phyloP scores from a whole-genome alignment of 192 early-diverging fungal species.

The Allomyces javanicus region DNA sequence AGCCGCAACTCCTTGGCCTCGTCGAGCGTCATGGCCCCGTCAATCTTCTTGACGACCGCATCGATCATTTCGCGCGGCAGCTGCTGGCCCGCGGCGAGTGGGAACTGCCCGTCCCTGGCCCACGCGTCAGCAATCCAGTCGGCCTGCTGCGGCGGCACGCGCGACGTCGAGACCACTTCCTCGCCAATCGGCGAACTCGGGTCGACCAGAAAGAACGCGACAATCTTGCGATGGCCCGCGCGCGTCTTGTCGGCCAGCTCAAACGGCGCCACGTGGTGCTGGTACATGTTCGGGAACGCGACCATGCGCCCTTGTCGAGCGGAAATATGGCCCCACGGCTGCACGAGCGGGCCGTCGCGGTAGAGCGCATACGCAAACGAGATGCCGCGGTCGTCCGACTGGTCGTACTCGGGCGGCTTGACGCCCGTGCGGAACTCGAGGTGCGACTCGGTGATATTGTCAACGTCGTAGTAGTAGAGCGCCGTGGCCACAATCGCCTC shows the following conservation, averaged over 20 bases:
- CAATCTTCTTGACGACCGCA: too few relatives aligned
- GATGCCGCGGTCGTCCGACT: conserved; percentile 9
- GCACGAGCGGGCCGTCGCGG: conserved; percentile 12
- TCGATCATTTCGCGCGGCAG: too few relatives aligned
- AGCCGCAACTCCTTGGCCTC: conserved; percentile 19
- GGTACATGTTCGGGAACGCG: conserved; percentile 51
- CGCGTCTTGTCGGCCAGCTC: conserved; percentile 31
- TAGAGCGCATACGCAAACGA: conserved; percentile 17
- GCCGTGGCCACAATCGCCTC: conserved; percentile 55
- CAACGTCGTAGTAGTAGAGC: conserved; percentile 47
- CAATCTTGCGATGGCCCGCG: conserved; percentile 42
- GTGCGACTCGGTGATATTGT: conserved; percentile 42
- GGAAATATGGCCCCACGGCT: conserved; percentile 22
- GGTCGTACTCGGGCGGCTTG: conserved; percentile 9
- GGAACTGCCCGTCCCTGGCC: too few relatives aligned
- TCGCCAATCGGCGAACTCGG: conserved; percentile 16
- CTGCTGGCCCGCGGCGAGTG: too few relatives aligned
- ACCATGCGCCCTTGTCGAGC: conserved; percentile 36
- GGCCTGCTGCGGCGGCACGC: conserved; percentile 45
- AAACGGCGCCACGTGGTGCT: conserved; percentile 46
- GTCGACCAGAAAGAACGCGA: conserved; percentile 51
- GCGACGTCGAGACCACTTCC: conserved; percentile 29
- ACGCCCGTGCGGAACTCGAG: conserved; percentile 29
- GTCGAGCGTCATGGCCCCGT: conserved; percentile 12
- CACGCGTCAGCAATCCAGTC: conserved; percentile 13